phyloP scores from a whole-genome alignment of 768 basidiomycete species.

The Tricholoma hemisulphureum region DNA sequence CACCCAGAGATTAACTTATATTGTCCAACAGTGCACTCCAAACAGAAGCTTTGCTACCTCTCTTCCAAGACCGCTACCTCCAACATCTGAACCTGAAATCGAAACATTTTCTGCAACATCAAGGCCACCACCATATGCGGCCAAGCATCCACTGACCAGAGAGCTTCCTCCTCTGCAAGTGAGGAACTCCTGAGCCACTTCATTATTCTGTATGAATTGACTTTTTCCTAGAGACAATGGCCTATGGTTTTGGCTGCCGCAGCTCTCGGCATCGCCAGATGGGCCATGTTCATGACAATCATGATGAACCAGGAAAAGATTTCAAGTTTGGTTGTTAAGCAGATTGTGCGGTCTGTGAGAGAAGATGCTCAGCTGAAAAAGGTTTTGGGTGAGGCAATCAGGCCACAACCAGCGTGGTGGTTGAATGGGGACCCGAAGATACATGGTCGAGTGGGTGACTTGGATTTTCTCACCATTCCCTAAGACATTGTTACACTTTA shows the following conservation, averaged over 20 bases:
- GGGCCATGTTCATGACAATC: constrained; percentile 67
- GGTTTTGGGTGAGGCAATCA: constrained; percentile 62
- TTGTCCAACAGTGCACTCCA: not conserved
- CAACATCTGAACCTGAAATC: constrained; percentile 16
- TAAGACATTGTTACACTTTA: too few species aligned
- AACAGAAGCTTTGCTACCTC: not conserved
- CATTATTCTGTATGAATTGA: not conserved
- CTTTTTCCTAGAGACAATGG: constrained; percentile 47
- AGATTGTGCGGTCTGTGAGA: constrained; percentile 59
- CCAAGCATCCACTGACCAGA: constrained; percentile 26
- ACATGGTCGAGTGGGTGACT: constrained; percentile 56
- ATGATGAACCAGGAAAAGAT: constrained; percentile 78
- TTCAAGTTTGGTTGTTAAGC: constrained; percentile 70
- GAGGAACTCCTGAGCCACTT: not conserved
- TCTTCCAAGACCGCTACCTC: constrained; percentile 15
- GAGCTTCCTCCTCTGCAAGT: constrained; percentile 40
- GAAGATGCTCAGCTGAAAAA: constrained; percentile 49
- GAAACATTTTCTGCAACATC: constrained; percentile 32
- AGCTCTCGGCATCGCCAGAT: constrained; percentile 54
- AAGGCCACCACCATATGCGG: constrained; percentile 37
- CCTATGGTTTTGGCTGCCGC: constrained; percentile 51
- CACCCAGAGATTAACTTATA: not conserved
- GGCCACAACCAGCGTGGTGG: constrained; percentile 68
- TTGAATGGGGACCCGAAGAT: constrained; percentile 76
- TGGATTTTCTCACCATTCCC: not conserved